Conservation (phyloP, 495 filamentous ascomycete genomes). For the Beverwykella pulmonaria region DNA sequence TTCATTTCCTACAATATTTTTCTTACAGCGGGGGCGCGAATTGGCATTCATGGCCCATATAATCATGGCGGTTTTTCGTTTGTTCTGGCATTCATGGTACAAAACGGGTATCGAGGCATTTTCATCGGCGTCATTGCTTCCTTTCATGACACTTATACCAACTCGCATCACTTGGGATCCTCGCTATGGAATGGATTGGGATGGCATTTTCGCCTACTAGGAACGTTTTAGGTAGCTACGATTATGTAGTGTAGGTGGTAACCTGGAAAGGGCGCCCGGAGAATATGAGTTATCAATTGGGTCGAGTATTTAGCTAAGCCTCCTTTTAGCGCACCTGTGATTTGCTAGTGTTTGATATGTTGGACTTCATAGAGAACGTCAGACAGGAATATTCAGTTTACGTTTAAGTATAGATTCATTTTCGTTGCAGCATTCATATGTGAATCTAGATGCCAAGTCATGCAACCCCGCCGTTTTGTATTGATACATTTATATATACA, state of each 20-base stretch:
- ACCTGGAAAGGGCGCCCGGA: not conserved
- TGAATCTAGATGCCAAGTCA: too few species aligned
- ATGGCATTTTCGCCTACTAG: not conserved
- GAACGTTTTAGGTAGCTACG: not conserved
- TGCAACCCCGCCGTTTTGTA: too few species aligned
- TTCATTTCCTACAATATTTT: not conserved
- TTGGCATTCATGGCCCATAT: not conserved
- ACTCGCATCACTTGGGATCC: not conserved
- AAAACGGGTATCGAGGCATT: not conserved
- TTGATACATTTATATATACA: not conserved
- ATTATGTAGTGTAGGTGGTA: not conserved
- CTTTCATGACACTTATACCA: slow-evolving; percentile 1
- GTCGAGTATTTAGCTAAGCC: too few species aligned
- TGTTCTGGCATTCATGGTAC: slow-evolving; percentile 1
- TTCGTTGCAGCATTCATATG: too few species aligned
- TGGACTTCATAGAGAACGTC: too few species aligned
- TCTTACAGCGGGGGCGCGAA: not conserved
- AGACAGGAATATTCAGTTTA: too few species aligned
- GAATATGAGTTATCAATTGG: not conserved
- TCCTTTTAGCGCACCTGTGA: too few species aligned
- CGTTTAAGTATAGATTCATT: too few species aligned
- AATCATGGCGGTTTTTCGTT: not conserved
- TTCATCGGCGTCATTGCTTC: not conserved
- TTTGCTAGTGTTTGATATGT: too few species aligned
- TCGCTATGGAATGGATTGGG: not conserved